Evolutionary conservation across 108 stramenopile species (phyloP).

Genomic region (Nitzschia sp.): DNA sequence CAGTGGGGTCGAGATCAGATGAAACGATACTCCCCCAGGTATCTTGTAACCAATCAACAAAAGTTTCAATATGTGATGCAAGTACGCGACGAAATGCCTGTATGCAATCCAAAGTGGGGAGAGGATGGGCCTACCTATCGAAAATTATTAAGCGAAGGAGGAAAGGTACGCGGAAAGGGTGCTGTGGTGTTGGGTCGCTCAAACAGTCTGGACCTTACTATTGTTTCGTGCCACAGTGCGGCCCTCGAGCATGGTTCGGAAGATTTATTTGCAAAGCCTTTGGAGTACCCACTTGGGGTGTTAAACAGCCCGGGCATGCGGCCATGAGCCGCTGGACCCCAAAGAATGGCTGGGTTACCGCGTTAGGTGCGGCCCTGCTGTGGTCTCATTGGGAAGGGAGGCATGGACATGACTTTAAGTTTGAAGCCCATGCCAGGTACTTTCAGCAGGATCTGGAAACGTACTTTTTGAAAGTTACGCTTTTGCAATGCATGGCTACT

Average conservation of each 20-base stretch:
- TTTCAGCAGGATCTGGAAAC: conserved; percentile 8
- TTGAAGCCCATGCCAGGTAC: conserved; percentile 4
- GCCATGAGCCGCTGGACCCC: conserved; percentile 45
- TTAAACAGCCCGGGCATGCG: conserved; percentile 30
- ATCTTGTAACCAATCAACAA: conserved; percentile 14
- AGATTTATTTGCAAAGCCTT: conserved; percentile 40
- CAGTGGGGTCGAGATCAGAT: conserved; percentile 52
- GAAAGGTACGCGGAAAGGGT: too few species aligned
- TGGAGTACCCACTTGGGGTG: conserved; percentile 60
- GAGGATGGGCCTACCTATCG: conserved; percentile 25
- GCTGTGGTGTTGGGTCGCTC: too few species aligned
- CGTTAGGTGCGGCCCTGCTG: conserved; percentile 6
- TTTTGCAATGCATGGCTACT: conserved; percentile 20
- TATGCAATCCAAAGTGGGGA: conserved; percentile 30
- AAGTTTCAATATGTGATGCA: conserved; percentile 36
- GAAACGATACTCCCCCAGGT: conserved; percentile 44
- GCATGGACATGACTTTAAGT: conserved; percentile 21
- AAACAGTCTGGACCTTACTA: too few species aligned
- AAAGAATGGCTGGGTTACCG: conserved; percentile 36
- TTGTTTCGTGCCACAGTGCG: too few species aligned
- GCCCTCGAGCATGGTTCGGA: conserved; percentile 51
- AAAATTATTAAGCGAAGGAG: conserved; percentile 38
- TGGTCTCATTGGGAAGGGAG: conserved; percentile 17
- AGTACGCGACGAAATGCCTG: conserved; percentile 38
- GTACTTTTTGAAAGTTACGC: conserved; percentile 6